Evolutionary conservation across 1,284 basidiomycete genomes (phyloP).

Genomic region (Cutaneotrichosporon mucoides): DNA sequence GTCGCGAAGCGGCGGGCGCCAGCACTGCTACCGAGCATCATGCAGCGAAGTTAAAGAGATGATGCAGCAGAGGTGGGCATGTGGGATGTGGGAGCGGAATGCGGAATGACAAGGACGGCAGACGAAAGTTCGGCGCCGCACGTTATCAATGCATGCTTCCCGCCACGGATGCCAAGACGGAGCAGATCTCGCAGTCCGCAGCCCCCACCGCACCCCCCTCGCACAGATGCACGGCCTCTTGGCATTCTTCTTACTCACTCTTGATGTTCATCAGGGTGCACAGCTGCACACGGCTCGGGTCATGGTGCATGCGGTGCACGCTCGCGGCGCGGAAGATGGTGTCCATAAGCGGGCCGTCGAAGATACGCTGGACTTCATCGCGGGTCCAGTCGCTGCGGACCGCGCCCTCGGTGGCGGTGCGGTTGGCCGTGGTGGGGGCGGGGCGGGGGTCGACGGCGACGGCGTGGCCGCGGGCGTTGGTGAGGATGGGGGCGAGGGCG

Average conservation of each 20-base stretch:
- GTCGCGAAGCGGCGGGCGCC: too few relatives aligned
- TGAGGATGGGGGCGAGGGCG: constrained; percentile 12
- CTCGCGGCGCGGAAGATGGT: constrained; percentile 71
- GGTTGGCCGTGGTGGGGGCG: constrained; percentile 4
- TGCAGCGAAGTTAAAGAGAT: too few relatives aligned
- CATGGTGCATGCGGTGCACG: constrained; percentile 81
- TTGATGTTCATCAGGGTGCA: constrained; percentile 99
- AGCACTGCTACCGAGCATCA: too few relatives aligned
- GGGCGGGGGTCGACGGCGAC: constrained; percentile 35
- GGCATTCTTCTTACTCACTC: constrained; percentile 68
- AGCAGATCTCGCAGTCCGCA: too few relatives aligned
- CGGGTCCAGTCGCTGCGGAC: constrained; percentile 48
- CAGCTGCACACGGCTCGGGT: constrained; percentile 85
- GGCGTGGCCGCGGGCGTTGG: constrained; percentile 32
- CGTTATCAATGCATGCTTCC: too few relatives aligned
- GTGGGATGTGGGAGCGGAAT: too few relatives aligned
- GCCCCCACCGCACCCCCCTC: too few relatives aligned
- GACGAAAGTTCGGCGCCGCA: too few relatives aligned
- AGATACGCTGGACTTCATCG: constrained; percentile 51
- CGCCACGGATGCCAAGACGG: too few relatives aligned
- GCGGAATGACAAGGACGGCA: too few relatives aligned
- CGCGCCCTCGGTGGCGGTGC: constrained; percentile 27
- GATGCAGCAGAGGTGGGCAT: too few relatives aligned
- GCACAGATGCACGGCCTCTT: too few relatives aligned
- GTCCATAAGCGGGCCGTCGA: constrained; percentile 68